phyloP scores from a whole-genome alignment of 179 eudicot species.

The Spinacia oleracea region DNA sequence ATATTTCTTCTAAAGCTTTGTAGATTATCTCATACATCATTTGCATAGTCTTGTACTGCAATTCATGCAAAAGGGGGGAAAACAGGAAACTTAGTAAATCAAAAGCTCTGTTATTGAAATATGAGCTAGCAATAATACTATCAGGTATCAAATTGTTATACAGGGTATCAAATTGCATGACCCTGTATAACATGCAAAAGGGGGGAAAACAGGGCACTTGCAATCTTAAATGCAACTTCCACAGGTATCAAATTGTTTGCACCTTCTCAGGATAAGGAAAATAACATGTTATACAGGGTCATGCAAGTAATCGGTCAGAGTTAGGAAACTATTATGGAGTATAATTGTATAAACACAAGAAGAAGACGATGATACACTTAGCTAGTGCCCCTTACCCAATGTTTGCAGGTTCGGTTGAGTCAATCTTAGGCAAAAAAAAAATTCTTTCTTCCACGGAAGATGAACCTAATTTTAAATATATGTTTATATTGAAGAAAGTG shows the following conservation, averaged over 20 bases:
- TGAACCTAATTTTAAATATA: no score
- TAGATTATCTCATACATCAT: slow-evolving; percentile 76
- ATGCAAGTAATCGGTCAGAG: neutral
- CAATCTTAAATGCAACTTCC: slow-evolving; percentile 85
- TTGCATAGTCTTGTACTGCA: slow-evolving; percentile 81
- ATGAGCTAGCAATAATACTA: neutral
- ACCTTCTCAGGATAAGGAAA: slow-evolving; percentile 44
- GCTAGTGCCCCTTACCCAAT: no score
- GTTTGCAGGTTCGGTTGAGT: no score
- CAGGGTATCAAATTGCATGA: no score
- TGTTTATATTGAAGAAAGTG: no score
- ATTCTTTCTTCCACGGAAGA: no score
- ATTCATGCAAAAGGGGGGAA: neutral
- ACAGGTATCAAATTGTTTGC: slow-evolving; percentile 86
- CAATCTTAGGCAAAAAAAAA: no score
- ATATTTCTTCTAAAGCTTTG: slow-evolving; percentile 71
- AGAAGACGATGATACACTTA: neutral
- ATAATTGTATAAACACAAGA: slow-evolving; percentile 6
- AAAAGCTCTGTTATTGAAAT: neutral
- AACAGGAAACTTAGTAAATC: neutral
- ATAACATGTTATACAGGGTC: neutral
- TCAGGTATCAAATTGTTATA: no score
- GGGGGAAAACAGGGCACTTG: no score
- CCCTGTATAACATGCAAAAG: no score
- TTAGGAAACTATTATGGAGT: neutral